Conservation (phyloP, 2,329 filamentous ascomycete genomes). For the Botryosphaeria agaves region DNA sequence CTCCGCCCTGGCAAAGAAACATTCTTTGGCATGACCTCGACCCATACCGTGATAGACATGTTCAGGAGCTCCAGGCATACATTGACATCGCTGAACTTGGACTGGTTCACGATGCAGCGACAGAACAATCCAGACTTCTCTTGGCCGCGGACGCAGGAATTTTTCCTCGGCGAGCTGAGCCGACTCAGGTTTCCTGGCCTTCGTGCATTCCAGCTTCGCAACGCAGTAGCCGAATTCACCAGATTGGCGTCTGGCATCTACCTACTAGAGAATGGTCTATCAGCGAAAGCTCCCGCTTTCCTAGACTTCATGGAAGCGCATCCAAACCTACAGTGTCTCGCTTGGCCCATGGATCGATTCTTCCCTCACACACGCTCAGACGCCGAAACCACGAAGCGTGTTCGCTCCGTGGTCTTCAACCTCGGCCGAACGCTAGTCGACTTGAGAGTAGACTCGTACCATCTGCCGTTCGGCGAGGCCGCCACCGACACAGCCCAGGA, state of each 20-base stretch:
- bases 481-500: constrained; percentile 6
- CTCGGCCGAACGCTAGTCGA: constrained; percentile 22
- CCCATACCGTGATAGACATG: constrained; percentile 2
- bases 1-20: no score
- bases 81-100: constrained; percentile 16
- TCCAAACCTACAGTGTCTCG: constrained; percentile 23
- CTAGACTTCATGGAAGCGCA: constrained; percentile 27
- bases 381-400: constrained; percentile 9
- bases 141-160: no score
- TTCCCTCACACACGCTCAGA: constrained; percentile 16
- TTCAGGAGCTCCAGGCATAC: constrained; percentile 8
- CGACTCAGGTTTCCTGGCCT: constrained; percentile 25
- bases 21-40: constrained; percentile 4
- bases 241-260: constrained; percentile 18
- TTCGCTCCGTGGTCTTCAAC: constrained; percentile 17
- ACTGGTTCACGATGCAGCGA: constrained; percentile 14
- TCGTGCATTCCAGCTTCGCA: constrained; percentile 27
- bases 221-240: constrained; percentile 20
- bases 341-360: constrained; percentile 29
- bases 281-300: constrained; percentile 9
- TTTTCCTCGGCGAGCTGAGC: no score
- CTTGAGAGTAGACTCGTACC: constrained; percentile 22
- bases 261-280: constrained; percentile 10
- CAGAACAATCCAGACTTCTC: constrained; percentile 7
- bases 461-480: constrained; percentile 10